A percentile compares a stretch with the other conserved stretches of the same genome.
Evolutionary conservation across 2,329 filamentous ascomycete species (phyloP).

Genomic region (Clarireedia hainanense): DNA sequence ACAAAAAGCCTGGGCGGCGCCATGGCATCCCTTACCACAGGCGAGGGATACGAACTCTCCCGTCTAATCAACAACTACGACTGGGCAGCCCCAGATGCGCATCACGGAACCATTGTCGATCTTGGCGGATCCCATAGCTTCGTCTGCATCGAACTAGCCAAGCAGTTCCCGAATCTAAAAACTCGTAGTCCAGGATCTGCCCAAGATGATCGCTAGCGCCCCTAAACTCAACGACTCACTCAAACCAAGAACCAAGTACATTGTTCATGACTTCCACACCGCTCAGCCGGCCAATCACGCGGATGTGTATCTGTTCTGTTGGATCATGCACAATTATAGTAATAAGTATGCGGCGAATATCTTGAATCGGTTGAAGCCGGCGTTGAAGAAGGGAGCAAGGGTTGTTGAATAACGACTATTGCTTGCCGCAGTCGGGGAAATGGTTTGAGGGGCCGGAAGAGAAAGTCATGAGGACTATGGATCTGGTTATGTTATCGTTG

Average conservation of each 20-base stretch:
- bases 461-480: conserved; percentile 40
- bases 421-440: conserved; percentile 33
- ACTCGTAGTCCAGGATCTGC: conserved; percentile 49
- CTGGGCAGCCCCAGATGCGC: conserved; percentile 39
- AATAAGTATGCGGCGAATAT: conserved; percentile 44
- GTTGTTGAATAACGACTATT: conserved; percentile 36
- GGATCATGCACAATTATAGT: conserved; percentile 55
- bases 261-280: conserved; percentile 48
- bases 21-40: conserved; percentile 47
- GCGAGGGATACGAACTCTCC: conserved; percentile 47
- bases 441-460: conserved; percentile 38
- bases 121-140: conserved; percentile 52
- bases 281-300: conserved; percentile 45
- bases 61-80: conserved; percentile 48
- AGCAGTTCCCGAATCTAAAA: conserved; percentile 41
- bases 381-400: conserved; percentile 41
- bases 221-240: conserved; percentile 37
- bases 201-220: conserved; percentile 39
- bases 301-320: conserved; percentile 51
- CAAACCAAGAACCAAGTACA: conserved; percentile 34
- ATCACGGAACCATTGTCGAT: conserved; percentile 46
- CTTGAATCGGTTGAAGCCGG: conserved; percentile 42
- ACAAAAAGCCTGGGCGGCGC: conserved; percentile 45
- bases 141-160: conserved; percentile 46
- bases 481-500: conserved; percentile 43